Evolutionary conservation across 129 eudicot genomes (phyloP).

Genomic region (Artemisia annua): DNA sequence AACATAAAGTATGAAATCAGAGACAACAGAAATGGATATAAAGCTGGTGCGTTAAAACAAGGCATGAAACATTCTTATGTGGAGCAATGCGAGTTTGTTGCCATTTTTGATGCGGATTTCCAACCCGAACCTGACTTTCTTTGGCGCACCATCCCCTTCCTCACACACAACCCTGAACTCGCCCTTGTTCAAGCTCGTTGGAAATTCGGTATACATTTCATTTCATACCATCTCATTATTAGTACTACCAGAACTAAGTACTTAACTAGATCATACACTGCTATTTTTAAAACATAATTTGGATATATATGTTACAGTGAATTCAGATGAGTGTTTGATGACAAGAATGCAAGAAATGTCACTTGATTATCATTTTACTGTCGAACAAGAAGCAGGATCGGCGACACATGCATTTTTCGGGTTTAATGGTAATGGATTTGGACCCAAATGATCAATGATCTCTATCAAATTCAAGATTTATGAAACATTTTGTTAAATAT

Average conservation of each 20-base stretch:
- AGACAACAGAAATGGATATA: constrained; percentile 78
- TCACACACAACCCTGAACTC: constrained; percentile 69
- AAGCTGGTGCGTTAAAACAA: constrained; percentile 83
- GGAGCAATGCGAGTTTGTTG: constrained; percentile 72
- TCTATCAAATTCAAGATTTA: constrained; percentile 7
- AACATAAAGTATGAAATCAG: constrained; percentile 80
- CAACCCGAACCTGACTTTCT: constrained; percentile 81
- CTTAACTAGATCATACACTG: no score
- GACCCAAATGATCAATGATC: background rate
- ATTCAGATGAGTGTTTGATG: constrained; percentile 93
- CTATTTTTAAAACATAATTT: background rate
- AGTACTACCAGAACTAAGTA: background rate
- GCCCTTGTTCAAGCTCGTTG: constrained; percentile 95
- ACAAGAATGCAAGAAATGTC: constrained; percentile 99
- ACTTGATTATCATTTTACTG: constrained; percentile 80
- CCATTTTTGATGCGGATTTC: constrained; percentile 89
- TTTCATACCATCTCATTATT: background rate
- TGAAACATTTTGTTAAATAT: background rate
- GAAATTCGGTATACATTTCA: constrained; percentile 61
- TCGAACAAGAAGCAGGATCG: constrained; percentile 98
- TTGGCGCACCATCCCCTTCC: constrained; percentile 70
- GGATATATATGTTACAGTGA: constrained; percentile 48
- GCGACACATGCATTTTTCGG: constrained; percentile 86
- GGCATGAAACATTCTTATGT: constrained; percentile 79
- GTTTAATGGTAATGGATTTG: constrained; percentile 62